A percentile compares a stretch with the other conserved stretches of the same genome.
Evolutionary conservation across 441 rosid species (phyloP).

Genomic region (Populus hybrid): DNA sequence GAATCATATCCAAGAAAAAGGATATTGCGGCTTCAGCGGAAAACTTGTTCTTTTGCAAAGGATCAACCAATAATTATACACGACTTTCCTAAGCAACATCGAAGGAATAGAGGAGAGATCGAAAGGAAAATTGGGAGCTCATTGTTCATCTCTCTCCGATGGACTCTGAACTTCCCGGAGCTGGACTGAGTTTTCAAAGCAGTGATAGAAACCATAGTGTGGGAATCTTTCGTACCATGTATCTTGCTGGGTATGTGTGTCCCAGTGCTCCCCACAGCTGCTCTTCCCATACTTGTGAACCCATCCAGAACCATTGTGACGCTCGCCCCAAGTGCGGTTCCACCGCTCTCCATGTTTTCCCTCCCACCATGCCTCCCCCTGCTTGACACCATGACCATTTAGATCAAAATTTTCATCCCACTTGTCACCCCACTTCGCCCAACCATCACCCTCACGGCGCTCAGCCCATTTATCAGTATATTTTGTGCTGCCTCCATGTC

Average conservation of each 20-base stretch:
- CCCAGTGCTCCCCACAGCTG: conserved; percentile 96
- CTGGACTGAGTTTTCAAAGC: conserved; percentile 82
- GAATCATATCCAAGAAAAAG: neutral
- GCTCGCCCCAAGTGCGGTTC: conserved; percentile 95
- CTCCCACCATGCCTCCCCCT: conserved; percentile 97
- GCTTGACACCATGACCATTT: conserved; percentile 75
- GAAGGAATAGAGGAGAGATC: neutral
- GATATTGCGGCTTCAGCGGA: neutral
- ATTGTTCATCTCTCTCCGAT: conserved; percentile 38
- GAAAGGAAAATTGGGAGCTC: neutral
- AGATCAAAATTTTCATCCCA: conserved; percentile 90
- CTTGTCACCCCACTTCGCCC: conserved; percentile 98
- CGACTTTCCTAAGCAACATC: neutral
- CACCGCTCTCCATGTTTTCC: conserved; percentile 77
- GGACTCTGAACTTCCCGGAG: conserved; percentile 76
- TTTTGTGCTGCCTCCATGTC: conserved; percentile 81
- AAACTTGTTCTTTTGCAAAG: neutral
- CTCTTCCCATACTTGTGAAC: conserved; percentile 95
- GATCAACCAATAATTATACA: neutral
- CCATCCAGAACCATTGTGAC: conserved; percentile 89
- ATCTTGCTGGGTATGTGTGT: conserved; percentile 64
- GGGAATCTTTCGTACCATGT: conserved; percentile 98
- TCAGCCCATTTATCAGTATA: conserved; percentile 98
- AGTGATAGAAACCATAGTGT: conserved; percentile 90
- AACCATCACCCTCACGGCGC: conserved; percentile 71